These are phyloP conservation scores for Dendrobium officinale DNA, from an alignment of 106 monocot species.

Conservation along the genomic window DNA sequence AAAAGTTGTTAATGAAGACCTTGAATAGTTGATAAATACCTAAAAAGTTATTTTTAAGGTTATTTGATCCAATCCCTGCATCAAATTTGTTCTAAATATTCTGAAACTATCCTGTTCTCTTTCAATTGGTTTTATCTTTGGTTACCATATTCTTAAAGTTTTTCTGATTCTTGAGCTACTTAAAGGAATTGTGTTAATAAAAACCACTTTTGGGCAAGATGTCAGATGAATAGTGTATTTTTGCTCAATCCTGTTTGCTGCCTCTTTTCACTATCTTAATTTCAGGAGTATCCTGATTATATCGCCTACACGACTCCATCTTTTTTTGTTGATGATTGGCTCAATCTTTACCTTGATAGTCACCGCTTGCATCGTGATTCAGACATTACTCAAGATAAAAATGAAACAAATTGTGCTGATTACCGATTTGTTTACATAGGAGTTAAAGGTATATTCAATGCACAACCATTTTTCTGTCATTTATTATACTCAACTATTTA, in stretches of 20 bases:
- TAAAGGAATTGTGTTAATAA: background rate
- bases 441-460: constrained; percentile 60
- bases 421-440: constrained; percentile 99
- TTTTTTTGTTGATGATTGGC: constrained; percentile 96
- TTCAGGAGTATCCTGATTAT: constrained; percentile 90
- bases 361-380: constrained; percentile 53
- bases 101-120: background rate
- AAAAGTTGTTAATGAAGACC: too few relatives aligned
- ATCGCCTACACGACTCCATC: constrained; percentile 82
- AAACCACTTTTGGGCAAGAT: background rate
- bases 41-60: too few relatives aligned
- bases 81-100: too few relatives aligned
- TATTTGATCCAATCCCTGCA: too few relatives aligned
- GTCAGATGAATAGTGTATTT: background rate
- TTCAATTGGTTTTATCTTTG: background rate
- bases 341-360: constrained; percentile 89
- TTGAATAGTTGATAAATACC: too few relatives aligned
- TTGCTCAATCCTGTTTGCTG: background rate
- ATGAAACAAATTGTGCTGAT: constrained; percentile 77
- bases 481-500: background rate
- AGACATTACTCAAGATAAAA: constrained; percentile 31
- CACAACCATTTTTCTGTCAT: background rate
- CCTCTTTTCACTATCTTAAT: constrained; percentile 11
- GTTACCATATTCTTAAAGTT: background rate
- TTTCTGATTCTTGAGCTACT: background rate